Base-by-base conservation (phyloP, 2,329 filamentous ascomycete genomes). In the Myriosclerotinia curreyana region DNA sequence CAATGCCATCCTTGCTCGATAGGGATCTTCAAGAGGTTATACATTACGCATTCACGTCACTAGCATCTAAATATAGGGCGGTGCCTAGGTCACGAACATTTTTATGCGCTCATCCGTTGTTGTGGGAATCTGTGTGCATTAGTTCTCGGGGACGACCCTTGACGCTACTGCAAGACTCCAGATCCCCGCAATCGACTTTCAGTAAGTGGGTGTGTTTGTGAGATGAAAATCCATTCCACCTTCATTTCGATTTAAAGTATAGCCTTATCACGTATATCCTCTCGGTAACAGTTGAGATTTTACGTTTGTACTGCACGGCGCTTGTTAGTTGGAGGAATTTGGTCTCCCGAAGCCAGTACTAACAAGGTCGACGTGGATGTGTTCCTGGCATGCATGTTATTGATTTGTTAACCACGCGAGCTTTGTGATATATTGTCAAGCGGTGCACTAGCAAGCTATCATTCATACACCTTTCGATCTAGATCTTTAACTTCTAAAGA, bases 31-130 rank as follows among this genome's bases (percentile, higher is more conserved):
- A 34, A 56, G 28, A 48, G 14, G 25, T 36, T 46, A 7, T 34
- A 7, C 28, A 34, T 2, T 34, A 22, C 28, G 46, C 28, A 48
- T 48, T 48, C 54, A 58, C 40, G 42, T 58, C 54, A 36, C 54
- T 58, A 58, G 54, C 28, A 58, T 58, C 54, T 58, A 58, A 58
- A 25, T 46, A 48, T 58, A 46, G 54, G 17, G 54, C n/a, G 22
- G 20, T 46, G 28, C 54, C 54, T 48, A 28, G 42, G 42, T 36
- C 54, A 58, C 54, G 15, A 58, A 58, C 42, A 36, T 48, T 20
- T 58, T 36, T 58, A 46, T 58, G 42, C 54, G 42, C 28, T 46
- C 46, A 36, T 46, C 54, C 54, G 54, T 56, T 25, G 25, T 28
- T 42, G 5, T 56, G 54, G 40, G 54, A 58, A 44, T 31, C 40